A percentile compares a stretch with the other conserved stretches of the same genome.
Conservation (phyloP, 306 rosid genomes). For the Dicorynia guianensis region DNA sequence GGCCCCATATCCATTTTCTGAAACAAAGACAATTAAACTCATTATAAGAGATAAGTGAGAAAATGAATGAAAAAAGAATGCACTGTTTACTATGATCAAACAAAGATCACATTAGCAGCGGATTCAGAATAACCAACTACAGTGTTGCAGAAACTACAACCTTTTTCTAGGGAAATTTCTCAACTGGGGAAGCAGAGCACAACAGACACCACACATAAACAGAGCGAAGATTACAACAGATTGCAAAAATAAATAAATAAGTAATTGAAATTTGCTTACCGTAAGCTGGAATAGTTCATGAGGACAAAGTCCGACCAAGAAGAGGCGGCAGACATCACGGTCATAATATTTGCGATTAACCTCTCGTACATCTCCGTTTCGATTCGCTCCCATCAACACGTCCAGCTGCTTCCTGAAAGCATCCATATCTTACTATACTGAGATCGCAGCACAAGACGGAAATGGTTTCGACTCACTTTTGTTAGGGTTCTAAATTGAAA, state of each 20-base stretch:
- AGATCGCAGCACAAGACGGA: neutral
- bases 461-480: neutral
- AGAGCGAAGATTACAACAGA: neutral
- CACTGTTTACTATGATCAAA: neutral
- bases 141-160: too few relatives aligned
- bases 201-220: neutral
- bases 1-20: conserved; percentile 99
- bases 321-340: conserved; percentile 96
- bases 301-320: conserved; percentile 96
- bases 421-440: conserved; percentile 61
- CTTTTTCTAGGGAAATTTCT: neutral
- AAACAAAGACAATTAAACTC: conserved; percentile 24
- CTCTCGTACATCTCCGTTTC: conserved; percentile 98
- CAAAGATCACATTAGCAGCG: neutral
- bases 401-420: conserved; percentile 98
- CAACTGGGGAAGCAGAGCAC: neutral
- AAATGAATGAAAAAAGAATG: conserved; percentile 3
- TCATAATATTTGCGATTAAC: conserved; percentile 95
- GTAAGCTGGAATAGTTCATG: conserved; percentile 97
- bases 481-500: conserved; percentile 33
- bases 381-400: conserved; percentile 97
- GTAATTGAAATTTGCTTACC: conserved; percentile 48
- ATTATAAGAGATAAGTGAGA: neutral
- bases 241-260: neutral
- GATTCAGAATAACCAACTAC: too few relatives aligned